Evolutionary conservation across 1,284 basidiomycete genomes (phyloP).

Genomic region (Leccinum pachyderme): DNA sequence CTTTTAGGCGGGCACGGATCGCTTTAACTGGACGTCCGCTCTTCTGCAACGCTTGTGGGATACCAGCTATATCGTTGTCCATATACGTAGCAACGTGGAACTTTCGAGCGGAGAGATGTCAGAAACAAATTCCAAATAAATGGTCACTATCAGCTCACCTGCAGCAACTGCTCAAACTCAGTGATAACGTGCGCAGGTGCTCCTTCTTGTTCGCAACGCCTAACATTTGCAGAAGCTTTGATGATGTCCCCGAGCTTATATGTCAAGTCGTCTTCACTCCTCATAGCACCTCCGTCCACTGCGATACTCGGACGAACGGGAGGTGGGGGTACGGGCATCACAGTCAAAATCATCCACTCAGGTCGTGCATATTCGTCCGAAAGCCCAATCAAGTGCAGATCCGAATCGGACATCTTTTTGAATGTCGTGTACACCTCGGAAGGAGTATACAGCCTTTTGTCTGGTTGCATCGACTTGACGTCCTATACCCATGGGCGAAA

Average conservation of each 20-base stretch:
- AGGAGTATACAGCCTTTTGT: constrained; percentile 86
- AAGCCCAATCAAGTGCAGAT: constrained; percentile 90
- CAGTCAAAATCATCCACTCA: constrained; percentile 99
- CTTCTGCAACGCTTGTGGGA: constrained; percentile 97
- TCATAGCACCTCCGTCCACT: constrained; percentile 93
- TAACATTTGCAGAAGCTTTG: constrained; percentile 90
- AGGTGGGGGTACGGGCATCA: constrained; percentile 96
- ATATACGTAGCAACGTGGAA: constrained; percentile 99
- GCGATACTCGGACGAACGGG: constrained; percentile 98
- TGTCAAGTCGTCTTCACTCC: constrained; percentile 97
- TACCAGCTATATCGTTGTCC: constrained; percentile 99
- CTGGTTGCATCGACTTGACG: constrained; percentile 82
- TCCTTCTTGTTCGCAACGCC: constrained; percentile 94
- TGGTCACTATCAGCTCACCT: constrained; percentile 48
- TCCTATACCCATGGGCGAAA: constrained; percentile 49
- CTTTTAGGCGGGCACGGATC: constrained; percentile 96
- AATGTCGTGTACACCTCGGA: constrained; percentile 90
- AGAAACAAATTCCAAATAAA: constrained; percentile 6
- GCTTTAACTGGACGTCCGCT: constrained; percentile 98
- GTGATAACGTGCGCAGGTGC: constrained; percentile 95
- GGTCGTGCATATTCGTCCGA: constrained; percentile 96
- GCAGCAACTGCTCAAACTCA: constrained; percentile 95
- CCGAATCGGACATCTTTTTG: constrained; percentile 90
- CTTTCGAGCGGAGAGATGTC: constrained; percentile 37
- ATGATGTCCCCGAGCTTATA: constrained; percentile 98